Conservation (phyloP, 164 flowering plant species). For the Liquidambar formosana region DNA sequence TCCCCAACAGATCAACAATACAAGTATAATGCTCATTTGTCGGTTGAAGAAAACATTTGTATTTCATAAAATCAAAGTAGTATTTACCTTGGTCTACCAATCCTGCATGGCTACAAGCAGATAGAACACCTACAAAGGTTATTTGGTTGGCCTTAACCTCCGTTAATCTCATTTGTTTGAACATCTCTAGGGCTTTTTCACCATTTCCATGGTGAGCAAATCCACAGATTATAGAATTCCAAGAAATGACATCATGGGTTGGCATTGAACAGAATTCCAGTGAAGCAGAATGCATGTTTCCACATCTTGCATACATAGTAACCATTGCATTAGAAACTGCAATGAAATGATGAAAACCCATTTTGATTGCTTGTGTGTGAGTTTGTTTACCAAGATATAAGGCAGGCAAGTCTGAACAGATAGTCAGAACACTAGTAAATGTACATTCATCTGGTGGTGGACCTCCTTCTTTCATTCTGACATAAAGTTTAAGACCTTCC, state of each 20-base stretch:
- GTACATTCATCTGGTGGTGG: slow-evolving; percentile 50
- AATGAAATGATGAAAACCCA: slow-evolving; percentile 33
- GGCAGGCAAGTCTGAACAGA: slow-evolving; percentile 52
- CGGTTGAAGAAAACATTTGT: slow-evolving; percentile 46
- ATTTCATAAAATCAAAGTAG: slow-evolving; percentile 53
- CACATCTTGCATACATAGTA: slow-evolving; percentile 68
- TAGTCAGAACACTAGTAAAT: slow-evolving; percentile 54
- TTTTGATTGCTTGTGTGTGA: slow-evolving; percentile 46
- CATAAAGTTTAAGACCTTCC: slow-evolving; percentile 52
- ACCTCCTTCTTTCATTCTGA: slow-evolving; percentile 44
- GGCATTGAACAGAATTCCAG: slow-evolving; percentile 42
- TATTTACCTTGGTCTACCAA: slow-evolving; percentile 50
- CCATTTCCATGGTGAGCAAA: slow-evolving; percentile 62
- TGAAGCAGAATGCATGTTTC: slow-evolving; percentile 51
- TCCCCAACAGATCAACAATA: slow-evolving; percentile 63
- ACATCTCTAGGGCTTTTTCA: slow-evolving; percentile 47
- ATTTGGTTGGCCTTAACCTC: slow-evolving; percentile 47
- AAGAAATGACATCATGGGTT: slow-evolving; percentile 50
- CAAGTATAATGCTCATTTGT: slow-evolving; percentile 63
- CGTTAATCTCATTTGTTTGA: slow-evolving; percentile 45
- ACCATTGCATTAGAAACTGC: slow-evolving; percentile 61
- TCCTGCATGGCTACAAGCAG: slow-evolving; percentile 68
- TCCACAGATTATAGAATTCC: slow-evolving; percentile 77
- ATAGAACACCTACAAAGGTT: slow-evolving; percentile 61
- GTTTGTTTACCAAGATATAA: slow-evolving; percentile 53